Percentiles rank a stretch among this genome's conserved stretches.
phyloP scores from a whole-genome alignment of 345 rosid genomes.

The Bruguiera parviflora region DNA sequence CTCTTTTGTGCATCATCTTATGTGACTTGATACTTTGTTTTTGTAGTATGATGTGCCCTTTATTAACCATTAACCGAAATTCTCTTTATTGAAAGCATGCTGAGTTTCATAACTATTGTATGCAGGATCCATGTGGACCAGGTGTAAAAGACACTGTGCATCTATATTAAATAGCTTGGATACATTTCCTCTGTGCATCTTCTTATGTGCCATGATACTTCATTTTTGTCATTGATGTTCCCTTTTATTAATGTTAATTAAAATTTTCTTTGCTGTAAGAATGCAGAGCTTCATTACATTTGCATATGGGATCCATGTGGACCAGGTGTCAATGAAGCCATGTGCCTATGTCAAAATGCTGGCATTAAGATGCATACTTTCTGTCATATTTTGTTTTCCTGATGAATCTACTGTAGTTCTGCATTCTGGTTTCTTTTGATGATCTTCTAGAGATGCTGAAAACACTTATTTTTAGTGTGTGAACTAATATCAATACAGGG shows the following conservation, averaged over 20 bases:
- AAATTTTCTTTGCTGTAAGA: neutral
- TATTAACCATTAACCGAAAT: no score
- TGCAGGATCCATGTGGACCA: conserved; percentile 34
- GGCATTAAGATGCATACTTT: conserved; percentile 25
- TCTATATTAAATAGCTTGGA: conserved; percentile 32
- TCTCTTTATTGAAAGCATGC: neutral
- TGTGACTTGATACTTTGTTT: neutral
- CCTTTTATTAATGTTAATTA: no score
- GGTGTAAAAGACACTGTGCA: conserved; percentile 27
- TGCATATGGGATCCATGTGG: conserved; percentile 32
- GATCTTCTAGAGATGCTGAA: no score
- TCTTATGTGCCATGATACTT: no score
- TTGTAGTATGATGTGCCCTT: neutral
- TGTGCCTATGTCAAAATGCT: conserved; percentile 28
- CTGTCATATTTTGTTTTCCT: neutral
- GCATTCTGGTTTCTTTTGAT: no score
- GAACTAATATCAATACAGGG: no score
- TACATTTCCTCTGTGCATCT: neutral
- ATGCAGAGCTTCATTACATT: neutral
- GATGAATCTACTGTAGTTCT: neutral
- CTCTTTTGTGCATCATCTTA: neutral
- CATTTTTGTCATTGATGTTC: neutral
- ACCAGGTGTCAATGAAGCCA: conserved; percentile 27
- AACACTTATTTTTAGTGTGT: no score
- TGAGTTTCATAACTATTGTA: neutral